Evolutionary conservation across 2,329 filamentous ascomycete species (phyloP).

Genomic region (Diaporthe caulivora): DNA sequence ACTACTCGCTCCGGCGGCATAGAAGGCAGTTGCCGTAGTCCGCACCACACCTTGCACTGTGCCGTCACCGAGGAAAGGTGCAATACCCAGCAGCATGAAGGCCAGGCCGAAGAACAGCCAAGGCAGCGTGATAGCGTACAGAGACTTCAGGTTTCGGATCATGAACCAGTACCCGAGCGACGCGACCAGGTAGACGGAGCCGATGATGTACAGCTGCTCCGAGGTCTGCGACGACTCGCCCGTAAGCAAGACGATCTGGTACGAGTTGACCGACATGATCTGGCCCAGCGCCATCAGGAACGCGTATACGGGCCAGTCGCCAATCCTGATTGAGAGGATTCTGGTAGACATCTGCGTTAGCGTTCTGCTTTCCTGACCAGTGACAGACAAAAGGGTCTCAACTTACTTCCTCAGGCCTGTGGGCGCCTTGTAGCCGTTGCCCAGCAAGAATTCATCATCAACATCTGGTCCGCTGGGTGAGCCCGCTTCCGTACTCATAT

Average conservation of each 20-base stretch:
- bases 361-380: not conserved
- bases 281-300: slow-evolving; percentile 72
- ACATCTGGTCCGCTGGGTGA: slow-evolving; percentile 41
- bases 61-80: slow-evolving; percentile 62
- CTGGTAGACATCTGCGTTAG: slow-evolving; percentile 31
- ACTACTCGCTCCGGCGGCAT: slow-evolving; percentile 72
- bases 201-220: slow-evolving; percentile 70
- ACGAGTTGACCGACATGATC: slow-evolving; percentile 75
- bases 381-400: not conserved
- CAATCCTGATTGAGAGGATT: slow-evolving; percentile 64
- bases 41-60: slow-evolving; percentile 61
- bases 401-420: slow-evolving; percentile 66
- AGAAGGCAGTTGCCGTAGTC: slow-evolving; percentile 71
- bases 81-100: slow-evolving; percentile 72
- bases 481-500: slow-evolving; percentile 39
- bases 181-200: slow-evolving; percentile 68
- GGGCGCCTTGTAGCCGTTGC: slow-evolving; percentile 67
- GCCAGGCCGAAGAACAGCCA: slow-evolving; percentile 74
- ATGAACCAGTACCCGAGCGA: slow-evolving; percentile 73
- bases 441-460: slow-evolving; percentile 63
- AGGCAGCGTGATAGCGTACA: slow-evolving; percentile 68
- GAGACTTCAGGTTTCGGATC: slow-evolving; percentile 69
- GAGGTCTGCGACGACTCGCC: slow-evolving; percentile 72
- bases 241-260: slow-evolving; percentile 75
- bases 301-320: slow-evolving; percentile 74